phyloP scores from a whole-genome alignment of 2,329 filamentous ascomycete genomes.

The Mollisiaceae sp. region DNA sequence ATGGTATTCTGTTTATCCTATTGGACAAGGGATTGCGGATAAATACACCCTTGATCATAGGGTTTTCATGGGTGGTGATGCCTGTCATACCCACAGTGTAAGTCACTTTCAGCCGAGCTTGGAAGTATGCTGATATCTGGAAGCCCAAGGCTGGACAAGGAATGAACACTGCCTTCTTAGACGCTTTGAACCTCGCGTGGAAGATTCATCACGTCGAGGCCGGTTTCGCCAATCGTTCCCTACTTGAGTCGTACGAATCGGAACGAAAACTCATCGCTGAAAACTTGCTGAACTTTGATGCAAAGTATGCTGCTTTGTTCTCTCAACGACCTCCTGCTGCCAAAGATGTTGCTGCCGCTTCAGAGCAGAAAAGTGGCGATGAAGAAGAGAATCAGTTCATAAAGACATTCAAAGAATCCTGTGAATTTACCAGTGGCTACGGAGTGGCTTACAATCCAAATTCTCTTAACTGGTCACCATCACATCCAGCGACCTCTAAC shows the following conservation, averaged over 20 bases:
- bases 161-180: slow-evolving; percentile 81
- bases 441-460: slow-evolving; percentile 87
- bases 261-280: slow-evolving; percentile 88
- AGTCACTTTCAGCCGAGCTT: slow-evolving; percentile 49
- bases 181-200: slow-evolving; percentile 91
- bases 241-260: slow-evolving; percentile 83
- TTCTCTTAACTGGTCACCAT: slow-evolving; percentile 79
- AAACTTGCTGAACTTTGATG: slow-evolving; percentile 83
- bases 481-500: slow-evolving; percentile 72
- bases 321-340: slow-evolving; percentile 77
- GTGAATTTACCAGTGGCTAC: slow-evolving; percentile 92
- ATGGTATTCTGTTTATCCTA: slow-evolving; percentile 80
- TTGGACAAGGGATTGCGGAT: slow-evolving; percentile 75
- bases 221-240: slow-evolving; percentile 75
- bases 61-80: slow-evolving; percentile 77
- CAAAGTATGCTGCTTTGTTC: slow-evolving; percentile 88
- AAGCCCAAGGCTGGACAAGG: slow-evolving; percentile 78
- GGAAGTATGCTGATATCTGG: slow-evolving; percentile 57
- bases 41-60: slow-evolving; percentile 70
- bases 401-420: slow-evolving; percentile 87
- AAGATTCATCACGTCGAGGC: slow-evolving; percentile 91
- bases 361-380: slow-evolving; percentile 42
- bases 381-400: slow-evolving; percentile 76
- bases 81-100: slow-evolving; percentile 79
- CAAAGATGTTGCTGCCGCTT: slow-evolving; percentile 73